A percentile compares a stretch with the other conserved stretches of the same genome.
These are phyloP conservation scores for Penicillium sp. DNA, from an alignment of 2,329 filamentous ascomycete species.

Conservation along the genomic window DNA sequence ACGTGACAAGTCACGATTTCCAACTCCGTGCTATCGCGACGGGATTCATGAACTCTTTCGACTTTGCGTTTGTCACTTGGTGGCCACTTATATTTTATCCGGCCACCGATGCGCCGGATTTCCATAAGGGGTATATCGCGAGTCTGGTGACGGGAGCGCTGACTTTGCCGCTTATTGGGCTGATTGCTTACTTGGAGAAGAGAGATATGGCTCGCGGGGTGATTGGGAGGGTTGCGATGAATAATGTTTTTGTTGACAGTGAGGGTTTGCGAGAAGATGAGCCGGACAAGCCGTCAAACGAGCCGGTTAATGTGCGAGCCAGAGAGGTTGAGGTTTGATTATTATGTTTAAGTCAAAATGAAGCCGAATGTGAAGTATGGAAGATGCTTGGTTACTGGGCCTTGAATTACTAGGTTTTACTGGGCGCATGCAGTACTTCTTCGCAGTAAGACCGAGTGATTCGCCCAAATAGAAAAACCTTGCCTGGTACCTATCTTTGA, in stretches of 20 bases:
- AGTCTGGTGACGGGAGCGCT: slow-evolving; percentile 43
- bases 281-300: background rate
- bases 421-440: too few species aligned
- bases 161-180: slow-evolving; percentile 39
- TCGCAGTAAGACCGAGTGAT: too few species aligned
- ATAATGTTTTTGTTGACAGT: background rate
- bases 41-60: slow-evolving; percentile 49
- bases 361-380: background rate
- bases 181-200: slow-evolving; percentile 43
- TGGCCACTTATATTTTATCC: slow-evolving; percentile 47
- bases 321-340: slow-evolving; percentile 4
- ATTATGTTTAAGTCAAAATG: background rate
- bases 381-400: background rate
- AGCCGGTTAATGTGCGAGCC: slow-evolving; percentile 1
- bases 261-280: background rate
- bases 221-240: slow-evolving; percentile 12
- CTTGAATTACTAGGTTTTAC: too few species aligned
- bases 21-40: slow-evolving; percentile 50
- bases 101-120: slow-evolving; percentile 45
- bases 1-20: slow-evolving; percentile 38
- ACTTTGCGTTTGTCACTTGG: slow-evolving; percentile 48
- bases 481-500: too few species aligned
- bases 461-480: too few species aligned
- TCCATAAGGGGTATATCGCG: slow-evolving; percentile 44
- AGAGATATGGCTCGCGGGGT: slow-evolving; percentile 15